Base-by-base conservation (phyloP, 2,329 filamentous ascomycete species). In the Aspergillus calidoustus region DNA sequence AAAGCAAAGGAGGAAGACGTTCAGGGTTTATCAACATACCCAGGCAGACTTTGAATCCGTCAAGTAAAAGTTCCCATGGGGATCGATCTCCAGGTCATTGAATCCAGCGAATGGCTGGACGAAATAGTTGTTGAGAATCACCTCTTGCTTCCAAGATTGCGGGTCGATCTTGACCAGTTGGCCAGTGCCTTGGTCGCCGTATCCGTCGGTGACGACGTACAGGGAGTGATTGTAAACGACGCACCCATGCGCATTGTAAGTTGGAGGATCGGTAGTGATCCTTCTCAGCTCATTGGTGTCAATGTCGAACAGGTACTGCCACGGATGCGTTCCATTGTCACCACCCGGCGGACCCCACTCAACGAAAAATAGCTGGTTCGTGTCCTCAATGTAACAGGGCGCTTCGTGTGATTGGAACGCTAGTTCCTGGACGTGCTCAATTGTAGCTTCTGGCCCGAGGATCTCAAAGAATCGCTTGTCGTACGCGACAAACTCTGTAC, bases 311-410 rank as follows among this genome's bases (percentile, higher is more conserved):
- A 65, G 54, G 41, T 65, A 65, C 52, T 63, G 63, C 61, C 58
- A 63, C 1, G 44, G 25, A n/a, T 65, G 61, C 17, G 50, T 57
- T 13, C 63, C 63, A 15, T 59, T 41, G 5, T 65, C 58, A 2
- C 57, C 63, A 0, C 61, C 63, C 6, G 63, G 61, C 3, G 61
- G 58, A 3, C 63, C 63, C 61, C 61, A 65, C 59, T 65, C 63
- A 5, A 63, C 61, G n/a, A 65, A 65, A 31, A 65, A 62, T 0
- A 65, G 51, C 23, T 65, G 47, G 1, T 57, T 56, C 5, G 61
- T 63, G 3, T 59, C 57, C 11, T 48, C 51, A 23, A 63, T 63
- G 22, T 61, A 63, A 34, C 57, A 65, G 0, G 60, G 63, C 1
- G 54, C 57, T 31, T 63, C 61, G 17, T 63, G 63, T 6, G 49